phyloP scores from a whole-genome alignment of 2,329 filamentous ascomycete species.

The Onygena corvina region DNA sequence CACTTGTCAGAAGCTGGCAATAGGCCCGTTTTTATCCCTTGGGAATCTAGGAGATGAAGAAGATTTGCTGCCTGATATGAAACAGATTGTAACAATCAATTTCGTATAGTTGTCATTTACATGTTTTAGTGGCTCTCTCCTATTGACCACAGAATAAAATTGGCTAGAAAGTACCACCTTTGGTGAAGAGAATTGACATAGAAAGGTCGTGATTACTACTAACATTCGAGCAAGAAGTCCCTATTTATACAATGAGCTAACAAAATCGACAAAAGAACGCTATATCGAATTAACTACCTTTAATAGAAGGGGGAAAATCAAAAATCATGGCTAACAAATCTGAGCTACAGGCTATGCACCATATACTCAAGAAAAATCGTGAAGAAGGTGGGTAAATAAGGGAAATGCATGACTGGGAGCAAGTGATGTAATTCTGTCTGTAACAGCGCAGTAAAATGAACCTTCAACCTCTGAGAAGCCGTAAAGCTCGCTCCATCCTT shows the following conservation, averaged over 20 bases:
- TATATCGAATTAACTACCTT: background rate
- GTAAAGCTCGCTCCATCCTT: slow-evolving; percentile 65
- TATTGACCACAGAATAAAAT: too few relatives aligned
- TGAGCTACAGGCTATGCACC: background rate
- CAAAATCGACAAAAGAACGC: background rate
- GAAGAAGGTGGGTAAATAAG: background rate
- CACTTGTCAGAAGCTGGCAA: too few relatives aligned
- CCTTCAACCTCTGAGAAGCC: slow-evolving; percentile 40
- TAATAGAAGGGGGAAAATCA: background rate
- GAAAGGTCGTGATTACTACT: background rate
- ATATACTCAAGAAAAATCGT: background rate
- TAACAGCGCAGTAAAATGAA: background rate
- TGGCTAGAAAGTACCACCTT: too few relatives aligned
- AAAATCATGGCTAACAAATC: background rate
- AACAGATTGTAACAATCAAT: too few relatives aligned
- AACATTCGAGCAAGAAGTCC: background rate
- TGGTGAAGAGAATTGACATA: too few relatives aligned
- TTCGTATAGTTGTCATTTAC: too few relatives aligned
- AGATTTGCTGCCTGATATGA: too few relatives aligned
- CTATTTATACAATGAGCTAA: background rate
- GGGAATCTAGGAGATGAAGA: too few relatives aligned
- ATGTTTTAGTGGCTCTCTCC: too few relatives aligned
- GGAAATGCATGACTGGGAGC: background rate
- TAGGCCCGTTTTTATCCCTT: too few relatives aligned
- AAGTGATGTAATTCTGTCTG: background rate